These are phyloP conservation scores for Ascochyta koolunga DNA, from an alignment of 2,329 filamentous ascomycete genomes.

Conservation along the genomic window DNA sequence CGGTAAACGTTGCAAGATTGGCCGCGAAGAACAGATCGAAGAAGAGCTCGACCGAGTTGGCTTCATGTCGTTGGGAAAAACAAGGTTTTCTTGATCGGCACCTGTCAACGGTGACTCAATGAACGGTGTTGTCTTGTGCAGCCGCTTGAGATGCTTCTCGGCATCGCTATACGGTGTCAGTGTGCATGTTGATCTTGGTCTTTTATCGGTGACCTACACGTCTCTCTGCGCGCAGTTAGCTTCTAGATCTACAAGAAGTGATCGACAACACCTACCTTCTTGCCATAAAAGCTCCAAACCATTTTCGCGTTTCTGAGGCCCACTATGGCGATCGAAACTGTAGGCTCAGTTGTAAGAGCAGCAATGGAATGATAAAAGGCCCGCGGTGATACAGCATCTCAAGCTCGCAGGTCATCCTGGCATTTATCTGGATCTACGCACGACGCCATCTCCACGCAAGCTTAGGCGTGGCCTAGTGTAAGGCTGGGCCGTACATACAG, in stretches of 20 bases:
- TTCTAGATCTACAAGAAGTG: neutral
- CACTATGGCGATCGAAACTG: neutral
- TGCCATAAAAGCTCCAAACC: slow-evolving; percentile 43
- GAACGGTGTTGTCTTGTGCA: slow-evolving; percentile 43
- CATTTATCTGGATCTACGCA: slow-evolving; percentile 7
- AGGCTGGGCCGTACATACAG: slow-evolving; percentile 8
- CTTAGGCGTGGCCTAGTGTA: slow-evolving; percentile 6
- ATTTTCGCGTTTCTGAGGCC: slow-evolving; percentile 18
- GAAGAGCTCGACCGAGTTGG: slow-evolving; percentile 48
- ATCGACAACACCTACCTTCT: slow-evolving; percentile 21
- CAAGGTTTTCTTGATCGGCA: slow-evolving; percentile 43
- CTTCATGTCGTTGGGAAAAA: slow-evolving; percentile 48
- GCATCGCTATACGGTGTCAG: slow-evolving; percentile 33
- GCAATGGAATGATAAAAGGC: neutral
- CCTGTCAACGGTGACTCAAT: slow-evolving; percentile 46
- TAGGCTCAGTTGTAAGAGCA: neutral
- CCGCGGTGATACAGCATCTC: neutral
- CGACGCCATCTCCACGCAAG: neutral
- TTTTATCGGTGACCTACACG: slow-evolving; percentile 27
- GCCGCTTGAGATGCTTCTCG: slow-evolving; percentile 44
- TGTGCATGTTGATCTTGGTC: neutral
- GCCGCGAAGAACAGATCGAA: slow-evolving; percentile 44
- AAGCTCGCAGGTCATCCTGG: neutral
- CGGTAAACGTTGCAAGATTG: slow-evolving; percentile 49
- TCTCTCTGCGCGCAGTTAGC: slow-evolving; percentile 27